phyloP scores from a whole-genome alignment of 768 basidiomycete species.

The Tricholomella constricta region DNA sequence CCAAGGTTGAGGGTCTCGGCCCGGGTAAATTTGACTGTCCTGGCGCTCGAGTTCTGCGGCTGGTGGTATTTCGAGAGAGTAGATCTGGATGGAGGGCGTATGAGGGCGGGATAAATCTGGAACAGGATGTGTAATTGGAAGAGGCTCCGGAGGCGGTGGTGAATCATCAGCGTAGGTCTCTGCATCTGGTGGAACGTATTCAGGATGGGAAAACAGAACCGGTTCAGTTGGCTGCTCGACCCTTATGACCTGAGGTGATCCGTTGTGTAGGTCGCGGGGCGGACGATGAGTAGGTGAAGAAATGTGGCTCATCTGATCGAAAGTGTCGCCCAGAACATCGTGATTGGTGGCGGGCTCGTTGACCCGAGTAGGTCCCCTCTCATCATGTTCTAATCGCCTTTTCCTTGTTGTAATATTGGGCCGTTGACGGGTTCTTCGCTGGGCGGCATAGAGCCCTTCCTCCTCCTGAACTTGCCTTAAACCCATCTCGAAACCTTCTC shows the following conservation, averaged over 20 bases:
- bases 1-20: constrained; percentile 33
- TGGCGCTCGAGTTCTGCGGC: constrained; percentile 28
- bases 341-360: background rate
- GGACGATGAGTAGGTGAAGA: constrained; percentile 11
- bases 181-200: constrained; percentile 1
- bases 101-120: background rate
- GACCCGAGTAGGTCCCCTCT: background rate
- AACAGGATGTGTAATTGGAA: background rate
- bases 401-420: background rate
- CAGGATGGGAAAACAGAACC: background rate
- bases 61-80: constrained; percentile 34
- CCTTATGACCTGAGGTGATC: constrained; percentile 7
- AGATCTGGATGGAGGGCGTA: constrained; percentile 30
- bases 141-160: constrained; percentile 3
- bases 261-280: background rate
- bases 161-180: background rate
- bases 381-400: background rate
- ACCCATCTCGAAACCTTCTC: constrained; percentile 51
- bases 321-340: background rate
- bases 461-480: constrained; percentile 39
- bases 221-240: background rate
- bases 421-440: background rate
- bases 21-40: constrained; percentile 16
- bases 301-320: constrained; percentile 5
- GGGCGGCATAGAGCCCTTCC: constrained; percentile 12